A percentile compares a stretch with the other conserved stretches of the same genome.
Conservation (phyloP, 2,329 filamentous ascomycete species). For the Blastomyces percursus region DNA sequence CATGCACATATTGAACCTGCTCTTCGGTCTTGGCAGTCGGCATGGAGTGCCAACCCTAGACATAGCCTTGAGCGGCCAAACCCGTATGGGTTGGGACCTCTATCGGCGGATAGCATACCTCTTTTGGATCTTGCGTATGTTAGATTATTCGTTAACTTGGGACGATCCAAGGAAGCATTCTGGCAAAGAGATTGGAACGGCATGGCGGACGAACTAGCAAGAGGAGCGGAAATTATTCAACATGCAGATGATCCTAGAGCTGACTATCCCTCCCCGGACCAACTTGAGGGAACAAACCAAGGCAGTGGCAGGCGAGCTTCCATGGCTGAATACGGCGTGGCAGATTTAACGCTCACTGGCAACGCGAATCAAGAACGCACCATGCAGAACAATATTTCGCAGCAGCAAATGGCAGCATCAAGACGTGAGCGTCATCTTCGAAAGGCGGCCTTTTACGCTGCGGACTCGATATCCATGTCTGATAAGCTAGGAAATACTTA, state of each 20-base stretch:
- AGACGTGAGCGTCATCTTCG: conserved; percentile 78
- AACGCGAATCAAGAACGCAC: conserved; percentile 28
- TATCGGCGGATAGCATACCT: conserved; percentile 84
- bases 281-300: conserved; percentile 14
- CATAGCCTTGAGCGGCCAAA: conserved; percentile 79
- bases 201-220: conserved; percentile 76
- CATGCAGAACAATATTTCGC: conserved; percentile 24
- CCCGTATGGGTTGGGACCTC: conserved; percentile 65
- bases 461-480: conserved; percentile 79
- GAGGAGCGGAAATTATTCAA: conserved; percentile 63
- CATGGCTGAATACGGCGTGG: conserved; percentile 27
- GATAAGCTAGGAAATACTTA: conserved; percentile 78
- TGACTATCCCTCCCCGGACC: conserved; percentile 23
- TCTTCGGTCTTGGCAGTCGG: conserved; percentile 84
- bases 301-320: conserved; percentile 24
- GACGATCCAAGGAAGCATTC: conserved; percentile 80
- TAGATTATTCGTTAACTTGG: conserved; percentile 84
- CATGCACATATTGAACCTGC: conserved; percentile 90
- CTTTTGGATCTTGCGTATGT: conserved; percentile 87
- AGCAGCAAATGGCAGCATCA: conserved; percentile 34
- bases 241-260: conserved; percentile 40
- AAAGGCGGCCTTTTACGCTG: conserved; percentile 91
- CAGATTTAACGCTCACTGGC: conserved; percentile 27
- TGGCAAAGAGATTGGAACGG: conserved; percentile 91
- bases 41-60: conserved; percentile 76